Percentiles rank a stretch among this genome's conserved stretches.
phyloP scores from a whole-genome alignment of 768 basidiomycete species.

The Pleurotus tuber-regium region DNA sequence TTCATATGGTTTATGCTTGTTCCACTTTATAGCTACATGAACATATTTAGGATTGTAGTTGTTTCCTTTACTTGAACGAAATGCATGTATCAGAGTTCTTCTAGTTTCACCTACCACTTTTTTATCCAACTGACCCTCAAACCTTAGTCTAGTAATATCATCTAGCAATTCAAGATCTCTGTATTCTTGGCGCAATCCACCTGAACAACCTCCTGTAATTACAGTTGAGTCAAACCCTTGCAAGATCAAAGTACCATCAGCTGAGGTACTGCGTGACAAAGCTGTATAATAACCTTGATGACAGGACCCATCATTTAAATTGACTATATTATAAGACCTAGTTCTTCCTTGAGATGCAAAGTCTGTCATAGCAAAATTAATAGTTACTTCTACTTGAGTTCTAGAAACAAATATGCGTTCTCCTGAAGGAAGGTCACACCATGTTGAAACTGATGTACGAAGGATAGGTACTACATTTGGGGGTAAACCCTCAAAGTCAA shows the following conservation, averaged over 20 bases:
- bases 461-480: slow-evolving; percentile 16
- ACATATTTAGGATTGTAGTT: no score
- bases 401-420: slow-evolving; percentile 9
- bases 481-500: slow-evolving; percentile 11
- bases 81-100: not conserved
- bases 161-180: no score
- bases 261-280: slow-evolving; percentile 16
- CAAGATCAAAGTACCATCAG: slow-evolving; percentile 28
- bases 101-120: not conserved
- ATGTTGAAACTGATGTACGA: no score
- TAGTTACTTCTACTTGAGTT: slow-evolving; percentile 23
- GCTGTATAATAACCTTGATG: slow-evolving; percentile 18
- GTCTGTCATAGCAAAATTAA: slow-evolving; percentile 19
- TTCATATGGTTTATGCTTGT: no score
- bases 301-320: slow-evolving; percentile 8
- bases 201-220: slow-evolving; percentile 22
- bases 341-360: slow-evolving; percentile 17
- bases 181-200: slow-evolving; percentile 18
- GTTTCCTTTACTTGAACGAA: no score
- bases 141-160: slow-evolving; percentile 19
- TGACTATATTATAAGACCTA: slow-evolving; percentile 11
- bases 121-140: not conserved
- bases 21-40: no score
- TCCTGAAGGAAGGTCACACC: slow-evolving; percentile 17
- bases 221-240: slow-evolving; percentile 20